A percentile compares a stretch with the other conserved stretches of the same genome.
Evolutionary conservation across 495 filamentous ascomycete genomes (phyloP).

Genomic region (Chaetomium tenue): DNA sequence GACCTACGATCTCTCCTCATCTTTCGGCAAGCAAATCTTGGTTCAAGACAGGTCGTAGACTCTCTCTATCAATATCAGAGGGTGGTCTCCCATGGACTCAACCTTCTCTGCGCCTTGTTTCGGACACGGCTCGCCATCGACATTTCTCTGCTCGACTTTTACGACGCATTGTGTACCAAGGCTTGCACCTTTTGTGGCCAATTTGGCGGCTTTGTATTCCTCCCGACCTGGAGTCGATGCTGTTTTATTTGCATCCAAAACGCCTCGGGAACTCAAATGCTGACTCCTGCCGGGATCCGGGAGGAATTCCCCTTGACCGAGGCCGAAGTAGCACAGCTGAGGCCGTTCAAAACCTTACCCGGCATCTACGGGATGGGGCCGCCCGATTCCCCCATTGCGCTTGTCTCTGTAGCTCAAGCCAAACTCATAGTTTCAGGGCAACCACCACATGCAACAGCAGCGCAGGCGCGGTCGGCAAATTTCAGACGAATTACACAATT

Average conservation of each 20-base stretch:
- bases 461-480: too few species aligned
- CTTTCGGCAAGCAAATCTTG: conserved; percentile 42
- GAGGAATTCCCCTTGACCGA: conserved; percentile 38
- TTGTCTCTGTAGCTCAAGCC: conserved; percentile 35
- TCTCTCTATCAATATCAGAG: conserved; percentile 38
- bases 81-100: conserved; percentile 39
- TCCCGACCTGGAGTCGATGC: conserved; percentile 40
- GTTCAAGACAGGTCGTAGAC: conserved; percentile 39
- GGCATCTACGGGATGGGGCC: conserved; percentile 40
- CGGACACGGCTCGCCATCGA: conserved; percentile 38
- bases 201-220: conserved; percentile 40
- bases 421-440: too few species aligned
- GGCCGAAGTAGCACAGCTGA: conserved; percentile 29
- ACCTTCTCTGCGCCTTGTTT: conserved; percentile 43
- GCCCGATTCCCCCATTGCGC: conserved; percentile 32
- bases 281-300: conserved; percentile 34
- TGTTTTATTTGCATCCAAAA: conserved; percentile 38
- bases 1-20: conserved; percentile 43
- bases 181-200: conserved; percentile 37
- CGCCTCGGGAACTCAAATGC: conserved; percentile 34
- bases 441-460: conserved; percentile 32
- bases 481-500: background rate
- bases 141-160: conserved; percentile 39
- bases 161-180: conserved; percentile 39
- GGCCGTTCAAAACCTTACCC: conserved; percentile 39